Conservation (phyloP, 805 yeast species). For the Candida yuanshanica region DNA sequence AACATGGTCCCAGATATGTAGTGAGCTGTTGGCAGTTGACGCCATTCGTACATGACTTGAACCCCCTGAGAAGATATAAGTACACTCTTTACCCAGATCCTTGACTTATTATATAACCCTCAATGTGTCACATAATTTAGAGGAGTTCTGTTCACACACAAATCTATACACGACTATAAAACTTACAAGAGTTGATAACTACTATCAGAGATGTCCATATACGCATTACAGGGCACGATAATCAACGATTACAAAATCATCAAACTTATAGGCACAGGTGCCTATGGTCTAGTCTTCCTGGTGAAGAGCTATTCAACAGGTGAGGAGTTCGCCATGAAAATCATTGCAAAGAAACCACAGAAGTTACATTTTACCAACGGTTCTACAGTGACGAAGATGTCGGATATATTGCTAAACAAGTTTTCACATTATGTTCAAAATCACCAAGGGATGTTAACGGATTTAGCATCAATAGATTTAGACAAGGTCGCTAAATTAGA, state of each 20-base stretch:
- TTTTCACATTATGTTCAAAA: slow-evolving; percentile 6
- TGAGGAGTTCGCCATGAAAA: slow-evolving; percentile 62
- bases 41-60: neutral
- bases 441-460: slow-evolving; percentile 4
- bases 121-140: neutral
- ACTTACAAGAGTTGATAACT: neutral
- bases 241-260: slow-evolving; percentile 17
- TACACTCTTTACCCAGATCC: neutral
- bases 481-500: slow-evolving; percentile 12
- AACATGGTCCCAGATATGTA: neutral
- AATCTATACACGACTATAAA: neutral
- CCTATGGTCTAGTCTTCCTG: slow-evolving; percentile 75
- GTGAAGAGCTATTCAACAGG: slow-evolving; percentile 51
- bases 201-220: neutral
- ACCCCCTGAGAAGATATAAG: neutral
- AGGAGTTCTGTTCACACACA: neutral
- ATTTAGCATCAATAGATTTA: slow-evolving; percentile 14
- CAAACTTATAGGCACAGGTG: slow-evolving; percentile 61
- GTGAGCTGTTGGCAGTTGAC: neutral
- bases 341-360: slow-evolving; percentile 41
- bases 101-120: neutral
- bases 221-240: slow-evolving; percentile 5
- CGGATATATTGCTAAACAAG: slow-evolving; percentile 17
- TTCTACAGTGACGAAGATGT: slow-evolving; percentile 3
- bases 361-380: too few species aligned